phyloP scores from a whole-genome alignment of 495 filamentous ascomycete genomes.

The Penicillium maclennaniae region DNA sequence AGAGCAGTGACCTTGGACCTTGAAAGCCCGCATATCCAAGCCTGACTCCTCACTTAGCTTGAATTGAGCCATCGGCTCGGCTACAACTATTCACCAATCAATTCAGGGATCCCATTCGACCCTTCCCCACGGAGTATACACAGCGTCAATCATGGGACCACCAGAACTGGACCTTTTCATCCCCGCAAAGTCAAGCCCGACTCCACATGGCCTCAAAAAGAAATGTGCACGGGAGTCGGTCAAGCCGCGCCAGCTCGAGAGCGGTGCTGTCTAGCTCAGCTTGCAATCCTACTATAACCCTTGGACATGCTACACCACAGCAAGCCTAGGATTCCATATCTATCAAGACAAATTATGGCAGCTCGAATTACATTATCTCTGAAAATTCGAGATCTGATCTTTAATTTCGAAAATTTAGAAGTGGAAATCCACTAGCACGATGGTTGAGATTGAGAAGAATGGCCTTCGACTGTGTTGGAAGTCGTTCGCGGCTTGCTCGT shows the following conservation, averaged over 20 bases:
- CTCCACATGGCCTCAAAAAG: slow-evolving; percentile 18
- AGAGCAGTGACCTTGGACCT: not conserved
- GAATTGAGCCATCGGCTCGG: not conserved
- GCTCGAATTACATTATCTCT: not conserved
- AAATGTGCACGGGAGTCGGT: not conserved
- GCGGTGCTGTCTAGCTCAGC: not conserved
- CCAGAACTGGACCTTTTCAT: not conserved
- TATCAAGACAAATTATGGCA: not conserved
- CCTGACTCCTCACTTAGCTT: not conserved
- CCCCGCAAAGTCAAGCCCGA: not conserved
- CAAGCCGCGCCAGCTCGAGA: not conserved
- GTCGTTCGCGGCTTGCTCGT: slow-evolving; percentile 16
- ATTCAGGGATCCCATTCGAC: not conserved
- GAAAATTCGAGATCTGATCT: not conserved
- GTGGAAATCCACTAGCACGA: not conserved
- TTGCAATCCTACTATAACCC: not conserved
- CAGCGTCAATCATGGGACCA: slow-evolving; percentile 3
- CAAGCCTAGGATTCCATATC: not conserved
- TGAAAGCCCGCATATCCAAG: not conserved
- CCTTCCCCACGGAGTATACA: slow-evolving; percentile 4
- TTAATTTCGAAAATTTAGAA: not conserved
- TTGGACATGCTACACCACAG: not conserved
- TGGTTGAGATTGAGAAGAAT: slow-evolving; percentile 10
- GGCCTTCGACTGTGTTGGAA: slow-evolving; percentile 21
- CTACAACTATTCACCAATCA: not conserved